Base-by-base conservation (phyloP, 176 grass and related monocot genomes). In the Ampelocalamus luodianensis region DNA sequence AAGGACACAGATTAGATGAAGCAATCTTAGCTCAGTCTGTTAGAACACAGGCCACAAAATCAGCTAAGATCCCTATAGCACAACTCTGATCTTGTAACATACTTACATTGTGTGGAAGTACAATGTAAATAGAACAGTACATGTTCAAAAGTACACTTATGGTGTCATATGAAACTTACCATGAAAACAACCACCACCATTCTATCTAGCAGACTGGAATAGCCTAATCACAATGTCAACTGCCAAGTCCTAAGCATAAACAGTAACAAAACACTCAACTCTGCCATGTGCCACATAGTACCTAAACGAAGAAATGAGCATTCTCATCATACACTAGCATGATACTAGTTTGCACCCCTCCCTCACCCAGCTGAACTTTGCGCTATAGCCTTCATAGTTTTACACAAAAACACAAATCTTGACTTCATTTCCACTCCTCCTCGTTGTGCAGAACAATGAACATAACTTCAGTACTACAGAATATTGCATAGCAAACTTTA, bases 371-470 rank as follows among this genome's bases (percentile, higher is more conserved):
- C 51, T 34, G 62, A 61, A 23, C 22, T 54, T 38, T 36, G 3
- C 2, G 11, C 0, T 65, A 5, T 12, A 59, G 8, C 22, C 68
- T 65, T 8, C 20, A 60, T 26, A 78, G 68, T 39, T 48, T 17
- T 34, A 37, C 55, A 78, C 26, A 44, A 3, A 62, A 83, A 29
- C 45, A 46, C 29, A 54, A 24, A 53, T 74, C 56, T 46, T 0
- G 51, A 5, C 60, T 46, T 11, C 10, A 22, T 22, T 73, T 56
- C 12, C 24, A 23, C 13, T 66, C 14, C 49, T 74, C 6, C 49
- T 74, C 6, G 16, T 15, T 44, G 70, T 40, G 38, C 59, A 74
- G 6, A 66, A 13, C 76, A 85, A 65, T 17, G 22, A 68, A 65
- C 10, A 74, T 56, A 46, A 76, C 54, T 79, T 73, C 8, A 17